These are phyloP conservation scores for Ophiostoma himal-ulmi DNA, from an alignment of 2,329 filamentous ascomycete species.

Conservation along the genomic window DNA sequence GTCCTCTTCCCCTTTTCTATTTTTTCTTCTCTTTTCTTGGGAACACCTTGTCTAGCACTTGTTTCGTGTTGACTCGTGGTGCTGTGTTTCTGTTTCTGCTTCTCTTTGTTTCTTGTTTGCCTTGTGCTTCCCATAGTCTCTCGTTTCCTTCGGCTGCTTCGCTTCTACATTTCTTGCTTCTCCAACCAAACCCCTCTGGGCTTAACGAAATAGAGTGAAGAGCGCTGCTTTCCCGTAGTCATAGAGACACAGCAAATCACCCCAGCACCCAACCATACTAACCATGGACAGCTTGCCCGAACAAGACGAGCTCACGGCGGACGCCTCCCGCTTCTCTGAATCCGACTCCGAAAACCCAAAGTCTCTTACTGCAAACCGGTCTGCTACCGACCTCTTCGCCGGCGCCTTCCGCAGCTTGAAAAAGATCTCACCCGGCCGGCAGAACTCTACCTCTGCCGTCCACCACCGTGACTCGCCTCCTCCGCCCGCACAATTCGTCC, in stretches of 20 bases:
- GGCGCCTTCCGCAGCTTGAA: conserved; percentile 49
- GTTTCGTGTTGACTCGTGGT: conserved; percentile 3
- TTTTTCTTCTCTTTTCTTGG: neutral
- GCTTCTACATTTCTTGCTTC: neutral
- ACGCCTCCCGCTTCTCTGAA: conserved; percentile 41
- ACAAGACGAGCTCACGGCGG: conserved; percentile 30
- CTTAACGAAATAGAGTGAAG: neutral
- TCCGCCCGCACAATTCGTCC: conserved; percentile 30
- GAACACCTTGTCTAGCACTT: neutral
- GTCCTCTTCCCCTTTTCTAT: conserved; percentile 18
- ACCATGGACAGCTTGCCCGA: conserved; percentile 32
- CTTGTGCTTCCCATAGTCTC: neutral
- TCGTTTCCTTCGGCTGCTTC: neutral
- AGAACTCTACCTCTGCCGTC: conserved; percentile 41
- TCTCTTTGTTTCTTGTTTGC: neutral
- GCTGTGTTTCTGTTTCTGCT: neutral
- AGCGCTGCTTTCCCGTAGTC: too few relatives aligned
- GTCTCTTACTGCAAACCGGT: conserved; percentile 33
- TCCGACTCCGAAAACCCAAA: conserved; percentile 41
- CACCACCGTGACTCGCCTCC: conserved; percentile 17
- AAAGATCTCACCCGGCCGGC: conserved; percentile 41
- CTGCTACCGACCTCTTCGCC: conserved; percentile 45
- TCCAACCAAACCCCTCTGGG: conserved; percentile 24
- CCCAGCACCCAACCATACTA: conserved; percentile 24
- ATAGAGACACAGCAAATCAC: neutral